phyloP scores from a whole-genome alignment of 371 early-diverging fungal genomes.

The Phascolomyces articulosus region DNA sequence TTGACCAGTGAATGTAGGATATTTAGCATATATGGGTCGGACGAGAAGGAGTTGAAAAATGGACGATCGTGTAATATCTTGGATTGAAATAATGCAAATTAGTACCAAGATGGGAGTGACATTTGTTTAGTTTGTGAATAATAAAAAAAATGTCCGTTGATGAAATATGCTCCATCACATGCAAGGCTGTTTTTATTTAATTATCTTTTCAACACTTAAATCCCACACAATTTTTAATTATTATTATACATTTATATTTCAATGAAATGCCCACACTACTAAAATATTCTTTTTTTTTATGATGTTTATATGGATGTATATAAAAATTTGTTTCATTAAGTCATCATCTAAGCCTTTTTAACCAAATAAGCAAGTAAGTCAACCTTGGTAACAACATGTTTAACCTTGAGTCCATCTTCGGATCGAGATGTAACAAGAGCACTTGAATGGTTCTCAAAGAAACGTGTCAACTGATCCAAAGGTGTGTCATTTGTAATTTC shows the following conservation, averaged over 20 bases:
- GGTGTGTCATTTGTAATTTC: conserved; percentile 87
- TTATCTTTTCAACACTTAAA: not conserved
- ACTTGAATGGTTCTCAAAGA: conserved; percentile 90
- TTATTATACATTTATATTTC: not conserved
- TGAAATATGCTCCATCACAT: not conserved
- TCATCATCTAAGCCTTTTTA: conserved; percentile 32
- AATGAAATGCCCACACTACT: not conserved
- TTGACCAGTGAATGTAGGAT: too few species aligned
- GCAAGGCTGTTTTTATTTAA: not conserved
- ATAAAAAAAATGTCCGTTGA: not conserved
- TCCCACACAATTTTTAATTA: not conserved
- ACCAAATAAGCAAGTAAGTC: conserved; percentile 88
- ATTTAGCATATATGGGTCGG: too few species aligned
- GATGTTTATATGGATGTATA: too few species aligned
- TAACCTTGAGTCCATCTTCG: conserved; percentile 59
- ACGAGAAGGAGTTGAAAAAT: too few species aligned
- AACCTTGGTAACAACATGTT: conserved; percentile 90
- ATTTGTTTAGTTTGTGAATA: too few species aligned
- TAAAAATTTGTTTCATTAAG: too few species aligned
- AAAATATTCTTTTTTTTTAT: too few species aligned
- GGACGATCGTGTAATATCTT: not conserved
- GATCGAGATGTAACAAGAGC: conserved; percentile 85
- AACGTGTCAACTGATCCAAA: conserved; percentile 78
- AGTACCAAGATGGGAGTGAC: not conserved
- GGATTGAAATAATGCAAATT: too few species aligned